Conservation (phyloP, 148 eudicot species). For the Drosera capensis region DNA sequence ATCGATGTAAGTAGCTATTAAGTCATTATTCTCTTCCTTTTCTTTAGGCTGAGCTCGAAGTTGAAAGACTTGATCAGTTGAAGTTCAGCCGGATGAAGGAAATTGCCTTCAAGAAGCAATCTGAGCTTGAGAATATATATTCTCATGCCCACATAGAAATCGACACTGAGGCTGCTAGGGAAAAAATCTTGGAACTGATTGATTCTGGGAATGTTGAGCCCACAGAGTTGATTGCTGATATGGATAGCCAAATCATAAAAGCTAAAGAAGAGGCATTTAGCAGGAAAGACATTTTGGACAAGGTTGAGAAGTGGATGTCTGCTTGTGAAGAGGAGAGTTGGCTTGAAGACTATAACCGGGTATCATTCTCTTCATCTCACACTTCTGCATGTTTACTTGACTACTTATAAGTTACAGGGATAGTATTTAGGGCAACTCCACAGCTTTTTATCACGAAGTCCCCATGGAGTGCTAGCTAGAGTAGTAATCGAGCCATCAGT, state of each 20-base stretch:
- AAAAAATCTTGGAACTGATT: slow-evolving; percentile 58
- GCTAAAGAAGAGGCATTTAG: slow-evolving; percentile 95
- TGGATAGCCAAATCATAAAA: slow-evolving; percentile 79
- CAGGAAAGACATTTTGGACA: slow-evolving; percentile 90
- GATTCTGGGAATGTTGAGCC: slow-evolving; percentile 95
- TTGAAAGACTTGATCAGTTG: slow-evolving; percentile 86
- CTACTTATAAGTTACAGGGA: no score
- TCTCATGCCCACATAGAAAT: slow-evolving; percentile 85
- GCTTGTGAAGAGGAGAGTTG: slow-evolving; percentile 99
- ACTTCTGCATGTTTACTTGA: not conserved
- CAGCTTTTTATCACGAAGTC: no score
- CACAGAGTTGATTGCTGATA: slow-evolving; percentile 76
- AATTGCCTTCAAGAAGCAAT: slow-evolving; percentile 90
- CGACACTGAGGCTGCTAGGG: slow-evolving; percentile 80
- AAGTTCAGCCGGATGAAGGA: slow-evolving; percentile 97
- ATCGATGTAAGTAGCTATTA: no score
- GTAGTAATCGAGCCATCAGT: no score
- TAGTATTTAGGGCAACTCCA: no score
- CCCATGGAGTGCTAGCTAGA: no score
- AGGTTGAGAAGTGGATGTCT: slow-evolving; percentile 99
- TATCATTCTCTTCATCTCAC: slow-evolving; percentile 9
- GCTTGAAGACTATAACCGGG: slow-evolving; percentile 99
- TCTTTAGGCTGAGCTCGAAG: slow-evolving; percentile 85
- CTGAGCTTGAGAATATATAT: slow-evolving; percentile 90
- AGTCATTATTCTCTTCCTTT: slow-evolving; percentile 1